Conservation (phyloP, 2,329 filamentous ascomycete species). For the Epichloe hybrida region DNA sequence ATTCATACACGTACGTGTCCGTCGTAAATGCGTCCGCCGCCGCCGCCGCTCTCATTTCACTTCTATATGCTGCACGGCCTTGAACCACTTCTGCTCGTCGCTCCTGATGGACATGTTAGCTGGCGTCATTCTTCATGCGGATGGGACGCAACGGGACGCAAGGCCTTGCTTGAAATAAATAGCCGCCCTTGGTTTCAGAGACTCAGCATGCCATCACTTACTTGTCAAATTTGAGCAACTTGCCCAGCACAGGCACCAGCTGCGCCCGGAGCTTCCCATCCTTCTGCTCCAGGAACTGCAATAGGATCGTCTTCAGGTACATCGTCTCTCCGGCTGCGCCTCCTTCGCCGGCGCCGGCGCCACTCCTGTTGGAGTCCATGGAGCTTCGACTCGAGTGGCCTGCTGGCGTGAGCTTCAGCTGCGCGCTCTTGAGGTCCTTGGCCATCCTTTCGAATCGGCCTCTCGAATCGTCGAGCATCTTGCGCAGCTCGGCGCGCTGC, state of each 20-base stretch:
- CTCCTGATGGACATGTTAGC: slow-evolving; percentile 17
- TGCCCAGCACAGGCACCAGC: slow-evolving; percentile 63
- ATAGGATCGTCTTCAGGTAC: slow-evolving; percentile 68
- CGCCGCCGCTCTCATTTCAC: slow-evolving; percentile 10
- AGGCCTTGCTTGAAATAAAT: too few relatives aligned
- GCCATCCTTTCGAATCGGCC: slow-evolving; percentile 66
- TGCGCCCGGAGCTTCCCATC: slow-evolving; percentile 64
- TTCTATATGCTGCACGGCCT: slow-evolving; percentile 48
- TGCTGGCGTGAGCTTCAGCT: slow-evolving; percentile 30
- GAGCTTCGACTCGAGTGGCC: slow-evolving; percentile 32
- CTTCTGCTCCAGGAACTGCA: slow-evolving; percentile 72
- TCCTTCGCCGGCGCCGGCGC: slow-evolving; percentile 10
- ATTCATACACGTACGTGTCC: too few relatives aligned
- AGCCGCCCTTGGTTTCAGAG: too few relatives aligned
- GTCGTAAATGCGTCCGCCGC: too few relatives aligned
- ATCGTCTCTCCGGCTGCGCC: slow-evolving; percentile 32
- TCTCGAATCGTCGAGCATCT: slow-evolving; percentile 65
- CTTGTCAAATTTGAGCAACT: slow-evolving; percentile 66
- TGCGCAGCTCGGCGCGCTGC: slow-evolving; percentile 62
- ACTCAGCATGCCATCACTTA: slow-evolving; percentile 26
- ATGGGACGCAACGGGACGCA: neutral
- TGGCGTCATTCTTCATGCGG: neutral
- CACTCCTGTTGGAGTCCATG: slow-evolving; percentile 23
- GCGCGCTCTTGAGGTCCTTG: slow-evolving; percentile 45
- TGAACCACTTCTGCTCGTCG: slow-evolving; percentile 80